Conservation (phyloP, 2,329 filamentous ascomycete species). For the Alternaria sp. region DNA sequence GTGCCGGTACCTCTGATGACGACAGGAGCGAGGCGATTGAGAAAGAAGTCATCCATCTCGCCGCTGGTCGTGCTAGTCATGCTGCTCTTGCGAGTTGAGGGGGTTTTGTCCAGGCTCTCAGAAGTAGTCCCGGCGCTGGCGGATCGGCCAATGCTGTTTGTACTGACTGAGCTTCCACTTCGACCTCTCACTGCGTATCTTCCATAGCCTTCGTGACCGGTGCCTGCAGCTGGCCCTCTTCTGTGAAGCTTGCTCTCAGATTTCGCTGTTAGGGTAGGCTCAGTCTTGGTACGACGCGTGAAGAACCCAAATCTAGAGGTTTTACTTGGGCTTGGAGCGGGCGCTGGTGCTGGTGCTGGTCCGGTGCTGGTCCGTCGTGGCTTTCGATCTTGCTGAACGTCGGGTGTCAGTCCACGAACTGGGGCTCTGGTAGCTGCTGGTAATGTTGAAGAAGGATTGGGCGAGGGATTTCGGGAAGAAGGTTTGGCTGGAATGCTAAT, state of each 20-base stretch:
- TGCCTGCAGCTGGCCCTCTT: slow-evolving; percentile 88
- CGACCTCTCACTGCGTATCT: slow-evolving; percentile 69
- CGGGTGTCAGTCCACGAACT: slow-evolving; percentile 49
- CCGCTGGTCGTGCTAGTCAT: slow-evolving; percentile 50
- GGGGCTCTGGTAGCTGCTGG: slow-evolving; percentile 31
- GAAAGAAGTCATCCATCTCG: slow-evolving; percentile 55
- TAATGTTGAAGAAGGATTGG: slow-evolving; percentile 43
- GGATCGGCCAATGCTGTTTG: slow-evolving; percentile 56
- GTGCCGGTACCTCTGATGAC: slow-evolving; percentile 54
- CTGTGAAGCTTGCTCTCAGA: slow-evolving; percentile 61
- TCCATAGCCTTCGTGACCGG: slow-evolving; percentile 87
- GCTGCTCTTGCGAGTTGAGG: slow-evolving; percentile 53
- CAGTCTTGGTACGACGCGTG: slow-evolving; percentile 71
- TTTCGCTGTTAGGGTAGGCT: slow-evolving; percentile 61
- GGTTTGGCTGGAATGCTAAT: slow-evolving; percentile 38
- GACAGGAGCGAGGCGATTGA: slow-evolving; percentile 53
- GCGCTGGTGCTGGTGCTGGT: slow-evolving; percentile 53
- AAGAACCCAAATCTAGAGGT: slow-evolving; percentile 80
- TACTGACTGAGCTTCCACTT: slow-evolving; percentile 65
- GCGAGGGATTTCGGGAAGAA: slow-evolving; percentile 48
- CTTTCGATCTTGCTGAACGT: slow-evolving; percentile 44
- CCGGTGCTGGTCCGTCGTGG: slow-evolving; percentile 40
- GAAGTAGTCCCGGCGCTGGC: slow-evolving; percentile 52
- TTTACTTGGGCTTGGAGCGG: slow-evolving; percentile 59
- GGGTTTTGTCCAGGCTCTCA: slow-evolving; percentile 43